phyloP scores from a whole-genome alignment of 2,329 filamentous ascomycete genomes.

The Alternaria atra region DNA sequence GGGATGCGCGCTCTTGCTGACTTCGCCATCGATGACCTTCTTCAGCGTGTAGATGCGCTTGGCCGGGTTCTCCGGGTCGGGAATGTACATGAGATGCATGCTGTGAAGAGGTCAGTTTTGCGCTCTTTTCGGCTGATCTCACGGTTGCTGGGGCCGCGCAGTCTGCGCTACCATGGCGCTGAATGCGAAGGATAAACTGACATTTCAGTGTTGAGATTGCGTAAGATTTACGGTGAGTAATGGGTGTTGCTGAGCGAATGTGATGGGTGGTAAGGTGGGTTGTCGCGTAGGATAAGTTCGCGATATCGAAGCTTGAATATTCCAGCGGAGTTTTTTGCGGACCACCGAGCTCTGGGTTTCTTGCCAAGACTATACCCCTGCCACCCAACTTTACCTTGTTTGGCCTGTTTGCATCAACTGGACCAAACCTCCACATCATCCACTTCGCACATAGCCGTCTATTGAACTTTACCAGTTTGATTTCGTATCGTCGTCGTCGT shows the following conservation, averaged over 20 bases:
- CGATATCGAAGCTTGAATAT: constrained; percentile 10
- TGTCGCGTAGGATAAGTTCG: constrained; percentile 10
- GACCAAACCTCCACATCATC: constrained; percentile 20
- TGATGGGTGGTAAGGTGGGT: not conserved
- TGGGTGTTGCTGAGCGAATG: not conserved
- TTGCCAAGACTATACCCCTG: constrained; percentile 1
- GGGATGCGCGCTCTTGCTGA: constrained; percentile 95
- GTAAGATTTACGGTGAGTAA: not conserved
- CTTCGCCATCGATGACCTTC: constrained; percentile 81
- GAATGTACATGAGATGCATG: constrained; percentile 86
- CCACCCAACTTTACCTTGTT: not conserved
- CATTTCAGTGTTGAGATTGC: constrained; percentile 4
- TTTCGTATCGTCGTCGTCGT: not conserved
- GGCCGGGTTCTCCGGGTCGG: constrained; percentile 72
- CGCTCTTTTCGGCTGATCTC: not conserved
- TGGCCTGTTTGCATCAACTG: constrained; percentile 19
- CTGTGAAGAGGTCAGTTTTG: constrained; percentile 24
- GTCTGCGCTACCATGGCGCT: not conserved
- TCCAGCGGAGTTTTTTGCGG: constrained; percentile 35
- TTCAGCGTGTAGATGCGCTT: constrained; percentile 95
- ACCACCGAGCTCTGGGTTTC: constrained; percentile 25
- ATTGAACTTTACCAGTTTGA: not conserved
- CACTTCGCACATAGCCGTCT: constrained; percentile 29
- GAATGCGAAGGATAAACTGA: not conserved
- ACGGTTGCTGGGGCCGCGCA: not conserved